Evolutionary conservation across 192 early-diverging fungal genomes (phyloP).

Genomic region (Glomus cerebriforme): DNA sequence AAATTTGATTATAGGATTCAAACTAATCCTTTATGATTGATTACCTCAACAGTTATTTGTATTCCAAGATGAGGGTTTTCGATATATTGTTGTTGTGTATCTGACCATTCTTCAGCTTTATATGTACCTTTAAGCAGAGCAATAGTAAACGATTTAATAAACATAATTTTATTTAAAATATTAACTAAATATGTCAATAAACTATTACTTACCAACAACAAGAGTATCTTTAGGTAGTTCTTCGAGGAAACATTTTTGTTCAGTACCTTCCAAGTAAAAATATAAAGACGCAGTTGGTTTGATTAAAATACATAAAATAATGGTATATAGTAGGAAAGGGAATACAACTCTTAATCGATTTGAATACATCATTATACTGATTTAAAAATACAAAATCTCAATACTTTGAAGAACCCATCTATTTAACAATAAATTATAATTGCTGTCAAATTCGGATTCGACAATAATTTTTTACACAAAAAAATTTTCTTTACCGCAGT

Average conservation of each 20-base stretch:
- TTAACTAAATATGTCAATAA: not conserved
- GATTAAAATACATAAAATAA: not conserved
- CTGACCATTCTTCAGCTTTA: constrained; percentile 81
- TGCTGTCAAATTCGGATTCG: not conserved
- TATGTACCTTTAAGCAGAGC: constrained; percentile 53
- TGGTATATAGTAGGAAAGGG: not conserved
- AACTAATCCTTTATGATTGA: not conserved
- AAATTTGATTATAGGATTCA: not conserved
- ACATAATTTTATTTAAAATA: not conserved
- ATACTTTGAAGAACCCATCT: not conserved
- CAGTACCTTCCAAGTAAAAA: constrained; percentile 88
- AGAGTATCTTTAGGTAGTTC: constrained; percentile 89
- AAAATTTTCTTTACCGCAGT: too few relatives aligned
- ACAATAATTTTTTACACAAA: too few relatives aligned
- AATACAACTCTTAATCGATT: not conserved
- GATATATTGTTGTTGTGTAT: constrained; percentile 57
- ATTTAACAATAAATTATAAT: not conserved
- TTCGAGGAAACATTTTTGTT: constrained; percentile 92
- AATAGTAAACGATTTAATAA: not conserved
- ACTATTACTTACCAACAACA: constrained; percentile 62
- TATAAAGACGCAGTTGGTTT: constrained; percentile 53
- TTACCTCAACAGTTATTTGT: constrained; percentile 75
- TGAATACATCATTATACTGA: not conserved
- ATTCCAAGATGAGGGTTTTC: constrained; percentile 65
- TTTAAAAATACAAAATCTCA: not conserved